Conservation (phyloP, 768 basidiomycete species). For the Kwoniella mangroviensis region DNA sequence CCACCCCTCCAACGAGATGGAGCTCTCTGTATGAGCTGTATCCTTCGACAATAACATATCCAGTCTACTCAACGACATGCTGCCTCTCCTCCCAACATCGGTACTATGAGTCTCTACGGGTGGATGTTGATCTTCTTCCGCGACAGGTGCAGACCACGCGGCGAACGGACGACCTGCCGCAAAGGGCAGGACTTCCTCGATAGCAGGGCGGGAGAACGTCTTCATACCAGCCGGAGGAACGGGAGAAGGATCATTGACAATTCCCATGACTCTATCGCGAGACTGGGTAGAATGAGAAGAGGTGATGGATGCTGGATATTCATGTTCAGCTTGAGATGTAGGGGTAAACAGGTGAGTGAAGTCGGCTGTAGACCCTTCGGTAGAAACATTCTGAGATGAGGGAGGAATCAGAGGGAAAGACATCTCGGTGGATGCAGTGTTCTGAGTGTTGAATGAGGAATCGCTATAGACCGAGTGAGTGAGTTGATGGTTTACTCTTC, state of each 20-base stretch:
- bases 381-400: conserved; percentile 7
- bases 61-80: conserved; percentile 1
- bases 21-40: not conserved
- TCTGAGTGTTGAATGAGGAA: conserved; percentile 10
- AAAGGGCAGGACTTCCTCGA: conserved; percentile 30
- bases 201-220: conserved; percentile 9
- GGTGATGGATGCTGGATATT: conserved; percentile 19
- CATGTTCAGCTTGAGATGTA: not conserved
- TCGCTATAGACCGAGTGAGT: conserved; percentile 14
- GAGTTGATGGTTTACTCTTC: not conserved
- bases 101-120: not conserved
- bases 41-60: not conserved
- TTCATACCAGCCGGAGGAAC: conserved; percentile 9
- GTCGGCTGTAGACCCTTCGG: conserved; percentile 17
- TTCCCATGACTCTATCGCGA: conserved; percentile 37
- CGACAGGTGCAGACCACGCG: conserved; percentile 23
- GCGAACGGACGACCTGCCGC: conserved; percentile 21
- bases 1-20: conserved; percentile 26
- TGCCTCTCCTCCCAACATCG: conserved; percentile 5
- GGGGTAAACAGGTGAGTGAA: conserved; percentile 34
- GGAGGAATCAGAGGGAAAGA: conserved; percentile 15
- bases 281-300: conserved; percentile 27
- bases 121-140: not conserved
- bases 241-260: conserved; percentile 15
- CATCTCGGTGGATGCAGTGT: not conserved